A percentile compares a stretch with the other conserved stretches of the same genome.
phyloP scores from a whole-genome alignment of 176 grass and related monocot genomes.

The Avena sativa region DNA sequence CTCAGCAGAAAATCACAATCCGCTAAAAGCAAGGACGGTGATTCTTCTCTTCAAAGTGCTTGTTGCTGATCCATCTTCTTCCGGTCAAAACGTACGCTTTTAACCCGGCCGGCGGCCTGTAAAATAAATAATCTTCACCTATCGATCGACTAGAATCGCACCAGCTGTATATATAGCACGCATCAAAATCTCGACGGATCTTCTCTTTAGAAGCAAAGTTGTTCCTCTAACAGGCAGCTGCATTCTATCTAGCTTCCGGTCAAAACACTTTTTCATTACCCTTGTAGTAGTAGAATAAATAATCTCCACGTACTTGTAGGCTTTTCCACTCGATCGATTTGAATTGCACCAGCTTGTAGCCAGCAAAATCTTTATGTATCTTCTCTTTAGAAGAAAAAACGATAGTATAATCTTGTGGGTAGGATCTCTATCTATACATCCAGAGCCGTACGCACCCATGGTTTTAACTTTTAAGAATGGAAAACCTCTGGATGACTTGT shows the following conservation, averaged over 20 bases:
- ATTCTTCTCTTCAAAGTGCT: background rate
- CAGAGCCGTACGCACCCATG: background rate
- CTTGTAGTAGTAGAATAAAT: background rate
- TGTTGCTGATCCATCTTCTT: background rate
- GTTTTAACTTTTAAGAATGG: background rate
- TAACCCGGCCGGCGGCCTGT: background rate
- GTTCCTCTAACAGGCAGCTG: background rate
- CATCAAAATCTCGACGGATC: too few relatives aligned
- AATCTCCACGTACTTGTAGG: background rate
- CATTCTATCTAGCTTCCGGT: background rate
- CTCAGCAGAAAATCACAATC: background rate
- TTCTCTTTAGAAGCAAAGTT: constrained; percentile 3
- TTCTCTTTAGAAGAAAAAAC: background rate
- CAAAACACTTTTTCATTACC: constrained; percentile 4
- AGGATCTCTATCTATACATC: background rate
- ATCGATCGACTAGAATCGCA: background rate
- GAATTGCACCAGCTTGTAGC: background rate
- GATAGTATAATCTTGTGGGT: background rate
- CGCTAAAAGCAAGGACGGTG: constrained; percentile 29
- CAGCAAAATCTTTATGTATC: constrained; percentile 14
- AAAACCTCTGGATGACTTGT: background rate
- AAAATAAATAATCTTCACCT: background rate
- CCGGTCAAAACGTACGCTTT: constrained; percentile 11
- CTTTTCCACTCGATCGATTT: too few relatives aligned
- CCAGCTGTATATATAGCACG: too few relatives aligned